Conservation (phyloP, 2,329 filamentous ascomycete genomes). For the Beauveria brongniartii region DNA sequence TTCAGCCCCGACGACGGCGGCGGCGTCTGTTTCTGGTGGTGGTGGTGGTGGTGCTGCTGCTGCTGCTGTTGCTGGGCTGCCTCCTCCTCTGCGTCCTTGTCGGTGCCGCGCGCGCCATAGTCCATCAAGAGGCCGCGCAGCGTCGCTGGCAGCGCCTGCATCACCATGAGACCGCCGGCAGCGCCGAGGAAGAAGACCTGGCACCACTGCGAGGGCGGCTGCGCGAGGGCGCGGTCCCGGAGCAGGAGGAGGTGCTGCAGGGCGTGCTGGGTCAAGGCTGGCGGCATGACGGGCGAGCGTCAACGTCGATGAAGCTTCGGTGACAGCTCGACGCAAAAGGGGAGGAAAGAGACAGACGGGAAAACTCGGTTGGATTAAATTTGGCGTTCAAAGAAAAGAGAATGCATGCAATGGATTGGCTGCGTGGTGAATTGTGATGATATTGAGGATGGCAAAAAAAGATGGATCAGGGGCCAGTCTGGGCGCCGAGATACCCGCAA, state of each 20-base stretch:
- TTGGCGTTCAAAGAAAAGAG: too few relatives aligned
- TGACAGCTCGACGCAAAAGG: background rate
- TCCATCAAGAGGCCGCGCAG: constrained; percentile 37
- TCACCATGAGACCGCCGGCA: constrained; percentile 30
- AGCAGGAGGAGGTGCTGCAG: background rate
- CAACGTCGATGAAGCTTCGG: background rate
- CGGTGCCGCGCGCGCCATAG: constrained; percentile 39
- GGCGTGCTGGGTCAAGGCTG: background rate
- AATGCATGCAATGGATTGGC: background rate
- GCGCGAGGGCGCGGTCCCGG: background rate
- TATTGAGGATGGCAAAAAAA: background rate
- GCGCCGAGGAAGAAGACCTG: constrained; percentile 40
- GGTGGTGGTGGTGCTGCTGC: too few relatives aligned
- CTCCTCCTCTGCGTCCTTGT: constrained; percentile 14
- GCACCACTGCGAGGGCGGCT: constrained; percentile 27
- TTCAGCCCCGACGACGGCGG: constrained; percentile 14
- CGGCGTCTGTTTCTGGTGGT: constrained; percentile 1
- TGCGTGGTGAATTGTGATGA: background rate
- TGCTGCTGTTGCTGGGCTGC: background rate
- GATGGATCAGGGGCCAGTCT: background rate
- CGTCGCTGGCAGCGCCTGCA: constrained; percentile 37
- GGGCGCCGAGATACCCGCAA: background rate
- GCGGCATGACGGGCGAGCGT: background rate
- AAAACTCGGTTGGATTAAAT: too few relatives aligned
- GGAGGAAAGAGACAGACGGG: too few relatives aligned